Conservation (phyloP, 2,329 filamentous ascomycete species). For the Trichoderma lentiforme region DNA sequence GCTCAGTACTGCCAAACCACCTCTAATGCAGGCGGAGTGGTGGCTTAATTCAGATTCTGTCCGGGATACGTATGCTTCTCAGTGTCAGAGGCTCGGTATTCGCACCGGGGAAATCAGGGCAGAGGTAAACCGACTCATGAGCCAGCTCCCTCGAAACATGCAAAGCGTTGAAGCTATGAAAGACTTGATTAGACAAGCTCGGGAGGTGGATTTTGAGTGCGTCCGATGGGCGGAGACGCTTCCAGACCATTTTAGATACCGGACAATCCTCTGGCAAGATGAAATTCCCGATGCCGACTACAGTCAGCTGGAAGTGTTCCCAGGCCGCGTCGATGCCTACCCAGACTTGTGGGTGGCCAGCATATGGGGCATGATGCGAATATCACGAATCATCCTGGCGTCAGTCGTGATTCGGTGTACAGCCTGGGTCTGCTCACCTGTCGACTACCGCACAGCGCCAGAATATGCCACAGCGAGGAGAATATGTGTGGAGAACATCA, state of each 20-base stretch:
- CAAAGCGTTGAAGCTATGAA: conserved; percentile 51
- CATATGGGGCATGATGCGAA: conserved; percentile 54
- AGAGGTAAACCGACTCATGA: conserved; percentile 50
- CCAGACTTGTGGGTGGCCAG: conserved; percentile 57
- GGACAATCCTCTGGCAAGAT: conserved; percentile 56
- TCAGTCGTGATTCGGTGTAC: conserved; percentile 56
- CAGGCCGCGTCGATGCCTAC: conserved; percentile 59
- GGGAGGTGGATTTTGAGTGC: conserved; percentile 51
- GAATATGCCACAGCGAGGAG: conserved; percentile 56
- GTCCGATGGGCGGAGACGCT: conserved; percentile 49
- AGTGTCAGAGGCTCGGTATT: conserved; percentile 52
- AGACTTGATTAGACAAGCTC: conserved; percentile 49
- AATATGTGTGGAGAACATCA: conserved; percentile 50
- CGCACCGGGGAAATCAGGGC: conserved; percentile 54
- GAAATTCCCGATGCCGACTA: conserved; percentile 52
- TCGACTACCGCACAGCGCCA: conserved; percentile 60
- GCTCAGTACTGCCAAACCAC: conserved; percentile 50
- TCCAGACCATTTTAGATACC: conserved; percentile 49
- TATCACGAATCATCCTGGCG: conserved; percentile 52
- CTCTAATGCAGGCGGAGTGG: conserved; percentile 55
- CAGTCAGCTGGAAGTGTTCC: conserved; percentile 53
- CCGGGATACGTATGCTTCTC: conserved; percentile 46
- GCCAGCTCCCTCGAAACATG: conserved; percentile 42
- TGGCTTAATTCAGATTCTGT: conserved; percentile 52
- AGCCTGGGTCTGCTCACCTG: conserved; percentile 58